phyloP scores from a whole-genome alignment of 2,329 filamentous ascomycete genomes.

The Dactylella cylindrospora region DNA sequence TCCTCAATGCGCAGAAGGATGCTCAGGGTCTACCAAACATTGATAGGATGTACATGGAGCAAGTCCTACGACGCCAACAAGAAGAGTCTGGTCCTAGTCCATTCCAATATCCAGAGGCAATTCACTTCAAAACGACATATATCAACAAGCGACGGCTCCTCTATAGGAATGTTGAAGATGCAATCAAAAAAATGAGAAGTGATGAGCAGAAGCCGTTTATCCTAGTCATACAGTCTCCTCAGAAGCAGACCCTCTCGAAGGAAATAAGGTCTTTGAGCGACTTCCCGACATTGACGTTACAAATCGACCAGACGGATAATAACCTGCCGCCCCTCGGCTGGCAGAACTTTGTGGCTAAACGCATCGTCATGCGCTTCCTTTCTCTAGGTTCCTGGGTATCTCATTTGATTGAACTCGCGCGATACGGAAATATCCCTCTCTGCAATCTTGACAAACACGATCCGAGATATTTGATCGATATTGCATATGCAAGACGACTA shows the following conservation, averaged over 20 bases:
- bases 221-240: constrained; percentile 87
- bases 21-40: constrained; percentile 85
- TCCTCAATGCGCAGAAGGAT: constrained; percentile 81
- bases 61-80: constrained; percentile 66
- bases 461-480: constrained; percentile 89
- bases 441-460: constrained; percentile 96
- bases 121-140: constrained; percentile 82
- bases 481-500: constrained; percentile 86
- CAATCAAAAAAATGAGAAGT: constrained; percentile 84
- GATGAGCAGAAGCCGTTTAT: constrained; percentile 79
- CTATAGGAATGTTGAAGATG: constrained; percentile 80
- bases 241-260: constrained; percentile 75
- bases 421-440: constrained; percentile 90
- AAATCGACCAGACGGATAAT: constrained; percentile 79
- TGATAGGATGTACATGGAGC: constrained; percentile 80
- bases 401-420: constrained; percentile 80
- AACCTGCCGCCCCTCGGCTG: constrained; percentile 88
- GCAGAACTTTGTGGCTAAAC: constrained; percentile 84
- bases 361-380: constrained; percentile 85
- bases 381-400: constrained; percentile 89
- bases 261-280: constrained; percentile 82
- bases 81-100: constrained; percentile 68
- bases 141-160: constrained; percentile 89
- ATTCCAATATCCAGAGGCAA: constrained; percentile 77
- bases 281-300: constrained; percentile 78